A percentile compares a stretch with the other conserved stretches of the same genome.
Evolutionary conservation across 1,139 yeast genomes (phyloP).

Genomic region (Nadsonia commutata): DNA sequence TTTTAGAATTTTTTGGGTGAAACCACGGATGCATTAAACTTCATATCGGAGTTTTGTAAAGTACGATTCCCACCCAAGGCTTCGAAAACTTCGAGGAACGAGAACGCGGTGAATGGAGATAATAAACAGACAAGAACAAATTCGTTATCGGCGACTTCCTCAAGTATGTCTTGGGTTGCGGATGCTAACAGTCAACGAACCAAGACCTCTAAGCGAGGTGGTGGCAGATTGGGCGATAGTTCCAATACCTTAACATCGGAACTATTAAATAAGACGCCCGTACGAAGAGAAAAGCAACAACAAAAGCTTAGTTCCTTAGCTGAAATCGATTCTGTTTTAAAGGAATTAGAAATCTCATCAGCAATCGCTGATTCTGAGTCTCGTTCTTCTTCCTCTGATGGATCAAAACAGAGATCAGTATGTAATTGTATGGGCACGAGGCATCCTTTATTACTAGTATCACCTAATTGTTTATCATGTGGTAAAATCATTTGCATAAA

Average conservation of each 20-base stretch:
- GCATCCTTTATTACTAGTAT: conserved; percentile 78
- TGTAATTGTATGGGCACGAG: conserved; percentile 63
- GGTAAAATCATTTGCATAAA: conserved; percentile 84
- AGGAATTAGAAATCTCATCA: conserved; percentile 15
- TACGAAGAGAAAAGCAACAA: conserved; percentile 8
- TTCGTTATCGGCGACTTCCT: neutral
- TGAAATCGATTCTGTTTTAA: conserved; percentile 22
- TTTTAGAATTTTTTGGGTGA: neutral
- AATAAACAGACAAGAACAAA: too few relatives aligned
- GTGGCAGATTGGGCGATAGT: conserved; percentile 1
- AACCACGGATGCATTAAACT: neutral
- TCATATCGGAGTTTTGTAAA: neutral
- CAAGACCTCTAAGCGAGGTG: conserved; percentile 1
- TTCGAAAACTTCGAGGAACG: neutral
- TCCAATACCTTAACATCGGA: conserved; percentile 2
- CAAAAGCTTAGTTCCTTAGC: conserved; percentile 19
- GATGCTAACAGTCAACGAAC: conserved; percentile 1
- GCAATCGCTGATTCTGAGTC: conserved; percentile 27
- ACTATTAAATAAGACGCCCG: conserved; percentile 3
- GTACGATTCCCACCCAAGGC: neutral
- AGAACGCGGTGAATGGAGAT: neutral
- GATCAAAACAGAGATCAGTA: conserved; percentile 16
- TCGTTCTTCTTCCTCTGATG: conserved; percentile 24
- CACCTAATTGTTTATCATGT: conserved; percentile 88
- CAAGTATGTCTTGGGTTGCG: neutral